Base-by-base conservation (phyloP, 225 moss, liverwort and hornwort genomes). In the Bryum argenteum region DNA sequence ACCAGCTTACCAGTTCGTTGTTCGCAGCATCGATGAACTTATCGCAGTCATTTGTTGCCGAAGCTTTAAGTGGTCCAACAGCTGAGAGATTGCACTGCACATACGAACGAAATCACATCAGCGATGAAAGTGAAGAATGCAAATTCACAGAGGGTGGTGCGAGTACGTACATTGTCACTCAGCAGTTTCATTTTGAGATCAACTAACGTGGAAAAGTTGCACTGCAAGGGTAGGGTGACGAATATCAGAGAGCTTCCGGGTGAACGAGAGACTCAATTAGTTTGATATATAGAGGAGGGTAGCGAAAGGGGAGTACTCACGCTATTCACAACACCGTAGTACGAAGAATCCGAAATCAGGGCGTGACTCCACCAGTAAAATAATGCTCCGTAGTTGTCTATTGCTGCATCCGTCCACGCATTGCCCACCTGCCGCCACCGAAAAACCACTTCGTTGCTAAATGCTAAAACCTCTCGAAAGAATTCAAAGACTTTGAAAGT, bases 331-430 rank as follows among this genome's bases (percentile, higher is more conserved):
- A 97, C 75, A 63, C 94, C 97, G 8, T 73, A 47, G 73, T 83
- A 97, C n/a, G 97, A 63, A 21, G 81, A 67, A 75, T 94, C 92
- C 54, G 97, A 97, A 55, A 97, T 74, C 15, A 97, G 82, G 44
- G 97, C 97, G 79, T 97, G 97, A 47, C 78, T 83, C 97, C 97
- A 94, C 97, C 94, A 94, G 70, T 44, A 97, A 71, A 97, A 94
- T 20, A 89, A 54, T 20, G 94, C 90, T 47, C 94, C 97, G 76
- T 81, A 89, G 73, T 97, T 97, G 76, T 97, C 97, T 24, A 90
- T 74, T 10, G 69, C 44, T 71, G 97, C 63, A 72, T 97, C 94
- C 33, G 92, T 94, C 94, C 94, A 97, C 24, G 92, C 94, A 77
- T 97, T 97, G 61, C 97, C 97, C 62, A 94, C 68, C 89, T 96